Percentiles rank a stretch among this genome's conserved stretches.
Evolutionary conservation across 306 rosid genomes (phyloP).

Genomic region (Canavalia ensiformis): DNA sequence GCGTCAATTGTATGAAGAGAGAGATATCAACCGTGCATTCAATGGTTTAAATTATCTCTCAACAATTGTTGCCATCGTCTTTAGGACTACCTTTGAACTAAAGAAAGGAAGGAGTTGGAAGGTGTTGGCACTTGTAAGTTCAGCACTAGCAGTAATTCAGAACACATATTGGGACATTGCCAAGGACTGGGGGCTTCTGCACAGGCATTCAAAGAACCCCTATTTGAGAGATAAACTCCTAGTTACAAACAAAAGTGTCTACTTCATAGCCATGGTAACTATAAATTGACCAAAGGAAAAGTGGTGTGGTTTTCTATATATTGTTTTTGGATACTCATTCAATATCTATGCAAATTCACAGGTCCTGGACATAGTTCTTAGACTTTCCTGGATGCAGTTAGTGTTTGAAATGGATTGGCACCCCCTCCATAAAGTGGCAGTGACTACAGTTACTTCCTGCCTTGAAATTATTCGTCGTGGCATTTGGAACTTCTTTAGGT

Average conservation of each 20-base stretch:
- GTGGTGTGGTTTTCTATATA: background rate
- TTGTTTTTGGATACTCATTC: constrained; percentile 29
- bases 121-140: constrained; percentile 67
- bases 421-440: constrained; percentile 57
- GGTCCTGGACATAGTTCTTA: constrained; percentile 61
- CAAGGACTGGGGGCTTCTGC: constrained; percentile 70
- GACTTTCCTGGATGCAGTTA: constrained; percentile 73
- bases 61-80: constrained; percentile 65
- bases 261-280: constrained; percentile 69
- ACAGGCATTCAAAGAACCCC: constrained; percentile 64
- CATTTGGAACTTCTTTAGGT: constrained; percentile 88
- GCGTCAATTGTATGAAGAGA: constrained; percentile 62
- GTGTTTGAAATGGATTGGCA: constrained; percentile 64
- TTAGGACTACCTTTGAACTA: constrained; percentile 65
- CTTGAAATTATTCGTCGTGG: constrained; percentile 78
- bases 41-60: constrained; percentile 66
- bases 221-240: constrained; percentile 70
- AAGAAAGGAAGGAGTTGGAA: constrained; percentile 58
- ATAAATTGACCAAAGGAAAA: background rate
- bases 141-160: constrained; percentile 57
- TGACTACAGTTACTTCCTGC: constrained; percentile 56
- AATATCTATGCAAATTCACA: constrained; percentile 43
- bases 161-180: constrained; percentile 71
- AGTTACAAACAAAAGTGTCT: constrained; percentile 63
- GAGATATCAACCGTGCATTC: constrained; percentile 53